These are phyloP conservation scores for Pleochaeta shiraiana DNA, from an alignment of 2,329 filamentous ascomycete genomes.

Conservation along the genomic window DNA sequence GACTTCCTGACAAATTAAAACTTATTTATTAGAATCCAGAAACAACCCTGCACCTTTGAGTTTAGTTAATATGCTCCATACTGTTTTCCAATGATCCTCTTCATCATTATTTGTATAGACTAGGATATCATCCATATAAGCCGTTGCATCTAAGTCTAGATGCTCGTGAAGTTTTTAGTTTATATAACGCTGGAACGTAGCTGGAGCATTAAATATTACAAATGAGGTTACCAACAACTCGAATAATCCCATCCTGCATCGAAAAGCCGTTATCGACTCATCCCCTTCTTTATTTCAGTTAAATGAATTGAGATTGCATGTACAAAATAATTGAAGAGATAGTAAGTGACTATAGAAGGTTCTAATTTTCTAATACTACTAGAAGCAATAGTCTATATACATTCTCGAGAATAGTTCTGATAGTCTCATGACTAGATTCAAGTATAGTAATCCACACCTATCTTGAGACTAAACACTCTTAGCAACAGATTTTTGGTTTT, in stretches of 20 bases:
- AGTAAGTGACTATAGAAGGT: too few species aligned
- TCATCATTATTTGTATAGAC: not conserved
- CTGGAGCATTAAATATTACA: not conserved
- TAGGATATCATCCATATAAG: not conserved
- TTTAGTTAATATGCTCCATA: not conserved
- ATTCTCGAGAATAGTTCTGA: too few species aligned
- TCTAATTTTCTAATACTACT: too few species aligned
- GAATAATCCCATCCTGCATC: not conserved
- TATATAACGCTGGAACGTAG: too few species aligned
- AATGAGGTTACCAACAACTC: not conserved
- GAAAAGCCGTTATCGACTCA: constrained; percentile 3
- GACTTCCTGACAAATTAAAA: not conserved
- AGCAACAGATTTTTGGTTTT: too few species aligned
- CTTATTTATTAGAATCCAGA: not conserved
- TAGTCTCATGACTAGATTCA: too few species aligned
- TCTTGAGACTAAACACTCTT: too few species aligned
- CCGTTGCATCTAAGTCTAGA: not conserved
- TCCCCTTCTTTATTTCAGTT: not conserved
- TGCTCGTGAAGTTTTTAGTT: not conserved
- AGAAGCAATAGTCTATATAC: too few species aligned
- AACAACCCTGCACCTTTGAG: not conserved
- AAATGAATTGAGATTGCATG: too few species aligned
- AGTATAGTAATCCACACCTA: too few species aligned
- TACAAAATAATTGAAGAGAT: too few species aligned
- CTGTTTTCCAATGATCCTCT: not conserved